A percentile compares a stretch with the other conserved stretches of the same genome.
Evolutionary conservation across 2,329 filamentous ascomycete genomes (phyloP).

Genomic region (Paecilomyces niveus): DNA sequence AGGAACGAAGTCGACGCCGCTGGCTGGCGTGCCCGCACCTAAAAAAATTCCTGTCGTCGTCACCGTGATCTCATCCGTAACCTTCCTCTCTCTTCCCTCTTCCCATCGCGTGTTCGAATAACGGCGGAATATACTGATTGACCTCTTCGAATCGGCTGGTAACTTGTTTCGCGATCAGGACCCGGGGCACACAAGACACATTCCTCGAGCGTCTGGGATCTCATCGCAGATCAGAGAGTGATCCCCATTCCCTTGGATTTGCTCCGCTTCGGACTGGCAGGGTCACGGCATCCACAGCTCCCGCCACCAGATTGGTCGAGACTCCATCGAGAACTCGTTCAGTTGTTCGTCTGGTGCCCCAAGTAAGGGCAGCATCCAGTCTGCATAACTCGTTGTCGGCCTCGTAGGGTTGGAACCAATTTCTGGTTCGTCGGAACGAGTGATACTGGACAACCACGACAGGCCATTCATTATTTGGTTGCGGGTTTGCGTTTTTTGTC

Average conservation of each 20-base stretch:
- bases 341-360: background rate
- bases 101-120: background rate
- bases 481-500: too few relatives aligned
- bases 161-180: background rate
- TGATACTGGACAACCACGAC: too few relatives aligned
- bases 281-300: background rate
- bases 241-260: background rate
- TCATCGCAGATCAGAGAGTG: background rate
- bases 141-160: too few relatives aligned
- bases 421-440: too few relatives aligned
- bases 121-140: too few relatives aligned
- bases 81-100: background rate
- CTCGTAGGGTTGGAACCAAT: background rate
- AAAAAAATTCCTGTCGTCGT: conserved; percentile 19
- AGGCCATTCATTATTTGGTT: too few relatives aligned
- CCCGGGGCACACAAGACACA: background rate
- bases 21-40: background rate
- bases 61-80: conserved; percentile 30
- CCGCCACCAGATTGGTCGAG: background rate
- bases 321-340: background rate
- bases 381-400: background rate
- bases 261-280: background rate
- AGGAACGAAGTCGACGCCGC: background rate
- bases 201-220: background rate
- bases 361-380: background rate